A percentile compares a stretch with the other conserved stretches of the same genome.
phyloP scores from a whole-genome alignment of 1,139 yeast species.

The Torulaspora globosa region DNA sequence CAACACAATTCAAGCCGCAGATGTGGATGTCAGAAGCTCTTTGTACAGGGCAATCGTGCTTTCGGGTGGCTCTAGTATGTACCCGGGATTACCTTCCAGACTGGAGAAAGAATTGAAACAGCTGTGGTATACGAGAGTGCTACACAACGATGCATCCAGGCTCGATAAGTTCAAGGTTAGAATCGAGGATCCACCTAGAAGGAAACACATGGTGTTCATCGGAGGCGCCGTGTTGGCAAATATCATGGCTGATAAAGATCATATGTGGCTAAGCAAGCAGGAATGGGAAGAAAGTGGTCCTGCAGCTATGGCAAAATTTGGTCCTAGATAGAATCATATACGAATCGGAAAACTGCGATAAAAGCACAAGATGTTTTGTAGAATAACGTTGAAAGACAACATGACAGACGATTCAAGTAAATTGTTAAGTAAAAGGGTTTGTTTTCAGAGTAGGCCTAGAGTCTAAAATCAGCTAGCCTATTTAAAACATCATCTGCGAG shows the following conservation, averaged over 20 bases:
- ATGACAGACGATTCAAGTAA: neutral
- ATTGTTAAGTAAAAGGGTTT: no score
- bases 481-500: conserved; percentile 54
- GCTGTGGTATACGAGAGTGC: conserved; percentile 85
- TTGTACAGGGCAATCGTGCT: conserved; percentile 88
- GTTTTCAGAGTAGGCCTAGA: conserved; percentile 13
- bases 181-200: conserved; percentile 98
- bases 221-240: conserved; percentile 99
- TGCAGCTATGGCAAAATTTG: conserved; percentile 75
- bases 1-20: conserved; percentile 91
- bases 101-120: conserved; percentile 94
- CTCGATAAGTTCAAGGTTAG: conserved; percentile 89
- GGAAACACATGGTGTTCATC: conserved; percentile 97
- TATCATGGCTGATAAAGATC: conserved; percentile 97
- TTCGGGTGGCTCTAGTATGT: conserved; percentile 98
- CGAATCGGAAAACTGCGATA: conserved; percentile 2
- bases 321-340: conserved; percentile 61
- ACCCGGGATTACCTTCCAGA: conserved; percentile 95
- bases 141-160: conserved; percentile 82
- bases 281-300: conserved; percentile 99
- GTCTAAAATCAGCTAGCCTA: conserved; percentile 32
- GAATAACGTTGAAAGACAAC: neutral
- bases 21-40: conserved; percentile 85
- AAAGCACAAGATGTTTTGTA: conserved; percentile 1
- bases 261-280: conserved; percentile 93